Evolutionary conservation across 306 rosid species (phyloP).

Genomic region (Glycine tomentella): DNA sequence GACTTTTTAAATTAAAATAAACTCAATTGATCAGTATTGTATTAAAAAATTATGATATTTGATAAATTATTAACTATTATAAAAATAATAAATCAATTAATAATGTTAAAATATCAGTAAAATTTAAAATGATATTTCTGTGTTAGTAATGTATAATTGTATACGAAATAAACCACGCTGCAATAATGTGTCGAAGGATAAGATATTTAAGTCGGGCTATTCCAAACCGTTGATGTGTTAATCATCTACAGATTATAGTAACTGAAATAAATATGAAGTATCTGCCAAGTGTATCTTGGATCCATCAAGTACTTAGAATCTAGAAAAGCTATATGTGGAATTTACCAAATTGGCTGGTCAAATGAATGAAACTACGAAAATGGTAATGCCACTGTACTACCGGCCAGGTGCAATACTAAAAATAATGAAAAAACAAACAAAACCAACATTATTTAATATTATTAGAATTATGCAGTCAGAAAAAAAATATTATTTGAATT

Average conservation of each 20-base stretch:
- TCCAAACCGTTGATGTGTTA: conserved; percentile 20
- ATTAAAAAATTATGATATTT: too few relatives aligned
- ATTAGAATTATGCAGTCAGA: too few relatives aligned
- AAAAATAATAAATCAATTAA: not conserved
- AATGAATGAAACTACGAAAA: conserved; percentile 41
- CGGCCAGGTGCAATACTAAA: too few relatives aligned
- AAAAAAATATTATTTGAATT: too few relatives aligned
- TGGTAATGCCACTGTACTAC: not conserved
- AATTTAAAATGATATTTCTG: not conserved
- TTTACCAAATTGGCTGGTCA: conserved; percentile 34
- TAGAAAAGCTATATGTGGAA: not conserved
- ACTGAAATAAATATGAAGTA: conserved; percentile 10
- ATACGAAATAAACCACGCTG: not conserved
- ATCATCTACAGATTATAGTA: not conserved
- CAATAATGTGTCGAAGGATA: not conserved
- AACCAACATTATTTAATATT: too few relatives aligned
- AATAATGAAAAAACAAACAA: too few relatives aligned
- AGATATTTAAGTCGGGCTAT: conserved; percentile 11
- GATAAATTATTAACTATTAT: not conserved
- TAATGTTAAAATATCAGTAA: not conserved
- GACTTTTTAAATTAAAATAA: not conserved
- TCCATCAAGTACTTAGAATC: conserved; percentile 48
- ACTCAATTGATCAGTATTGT: not conserved
- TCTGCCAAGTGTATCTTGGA: conserved; percentile 43
- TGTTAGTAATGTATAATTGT: not conserved